Percentiles rank a stretch among this genome's conserved stretches.
Evolutionary conservation across 768 basidiomycete species (phyloP).

Genomic region (Amanita pallidorosea): DNA sequence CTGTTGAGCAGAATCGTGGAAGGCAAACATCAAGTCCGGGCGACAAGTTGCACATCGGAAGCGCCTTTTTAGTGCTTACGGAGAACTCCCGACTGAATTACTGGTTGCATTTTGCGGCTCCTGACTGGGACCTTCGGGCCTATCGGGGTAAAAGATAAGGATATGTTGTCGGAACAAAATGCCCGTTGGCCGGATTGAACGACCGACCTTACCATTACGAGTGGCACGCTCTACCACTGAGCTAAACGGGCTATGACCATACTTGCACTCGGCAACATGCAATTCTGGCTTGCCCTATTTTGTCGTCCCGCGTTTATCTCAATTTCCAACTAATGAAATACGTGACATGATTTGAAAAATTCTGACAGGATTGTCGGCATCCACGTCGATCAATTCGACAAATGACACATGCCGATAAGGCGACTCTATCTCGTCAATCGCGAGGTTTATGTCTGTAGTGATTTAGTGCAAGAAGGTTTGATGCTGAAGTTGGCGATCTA

Average conservation of each 20-base stretch:
- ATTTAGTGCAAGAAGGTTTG: background rate
- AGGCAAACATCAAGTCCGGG: background rate
- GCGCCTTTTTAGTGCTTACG: background rate
- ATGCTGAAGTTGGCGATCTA: slow-evolving; percentile 8
- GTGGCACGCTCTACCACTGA: slow-evolving; percentile 55
- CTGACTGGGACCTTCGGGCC: no score
- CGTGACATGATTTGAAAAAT: background rate
- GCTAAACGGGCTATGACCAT: slow-evolving; percentile 33
- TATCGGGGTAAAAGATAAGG: no score
- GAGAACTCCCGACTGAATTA: no score
- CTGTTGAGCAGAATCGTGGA: background rate
- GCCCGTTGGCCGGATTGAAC: slow-evolving; percentile 23
- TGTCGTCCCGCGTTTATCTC: background rate
- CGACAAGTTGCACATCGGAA: background rate
- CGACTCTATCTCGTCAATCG: background rate
- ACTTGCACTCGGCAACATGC: background rate
- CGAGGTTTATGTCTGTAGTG: background rate
- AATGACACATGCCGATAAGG: background rate
- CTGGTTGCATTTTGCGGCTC: no score
- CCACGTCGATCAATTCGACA: background rate
- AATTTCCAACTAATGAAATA: background rate
- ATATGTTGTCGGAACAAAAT: slow-evolving; percentile 8
- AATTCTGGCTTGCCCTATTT: background rate
- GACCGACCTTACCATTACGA: slow-evolving; percentile 32
- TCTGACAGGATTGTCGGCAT: background rate